phyloP scores from a whole-genome alignment of 1,284 basidiomycete genomes.

The Cryptococcus wingfieldii region DNA sequence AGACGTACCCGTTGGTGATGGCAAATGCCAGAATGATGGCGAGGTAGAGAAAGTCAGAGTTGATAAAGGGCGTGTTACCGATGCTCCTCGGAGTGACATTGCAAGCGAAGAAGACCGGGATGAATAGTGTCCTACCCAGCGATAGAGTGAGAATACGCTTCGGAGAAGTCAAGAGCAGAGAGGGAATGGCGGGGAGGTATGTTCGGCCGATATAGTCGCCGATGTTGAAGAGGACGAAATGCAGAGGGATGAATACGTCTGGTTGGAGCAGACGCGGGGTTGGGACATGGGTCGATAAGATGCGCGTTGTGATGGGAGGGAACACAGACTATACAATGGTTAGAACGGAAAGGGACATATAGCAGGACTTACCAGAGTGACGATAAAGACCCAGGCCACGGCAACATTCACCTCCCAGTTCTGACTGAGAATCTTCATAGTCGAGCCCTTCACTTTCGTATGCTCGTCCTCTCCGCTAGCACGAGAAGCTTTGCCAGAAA shows the following conservation, averaged over 20 bases:
- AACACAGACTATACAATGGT: constrained; percentile 62
- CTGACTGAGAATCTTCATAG: constrained; percentile 49
- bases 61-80: constrained; percentile 36
- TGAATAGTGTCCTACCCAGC: constrained; percentile 64
- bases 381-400: constrained; percentile 67
- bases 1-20: constrained; percentile 67
- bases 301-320: constrained; percentile 74
- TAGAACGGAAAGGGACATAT: neutral
- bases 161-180: constrained; percentile 63
- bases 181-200: constrained; percentile 61
- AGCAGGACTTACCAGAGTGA: constrained; percentile 64
- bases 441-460: constrained; percentile 3
- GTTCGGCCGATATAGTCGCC: constrained; percentile 76
- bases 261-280: constrained; percentile 38
- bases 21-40: constrained; percentile 67
- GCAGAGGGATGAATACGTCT: constrained; percentile 46
- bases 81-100: constrained; percentile 52
- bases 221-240: constrained; percentile 51
- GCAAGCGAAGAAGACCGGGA: constrained; percentile 78
- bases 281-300: constrained; percentile 60
- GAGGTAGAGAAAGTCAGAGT: constrained; percentile 71
- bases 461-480: constrained; percentile 7
- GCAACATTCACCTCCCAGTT: constrained; percentile 69
- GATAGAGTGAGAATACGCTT: constrained; percentile 61
- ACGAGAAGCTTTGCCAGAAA: neutral